A percentile compares a stretch with the other conserved stretches of the same genome.
phyloP scores from a whole-genome alignment of 352 stramenopile species.

The Phytophthora multivora region DNA sequence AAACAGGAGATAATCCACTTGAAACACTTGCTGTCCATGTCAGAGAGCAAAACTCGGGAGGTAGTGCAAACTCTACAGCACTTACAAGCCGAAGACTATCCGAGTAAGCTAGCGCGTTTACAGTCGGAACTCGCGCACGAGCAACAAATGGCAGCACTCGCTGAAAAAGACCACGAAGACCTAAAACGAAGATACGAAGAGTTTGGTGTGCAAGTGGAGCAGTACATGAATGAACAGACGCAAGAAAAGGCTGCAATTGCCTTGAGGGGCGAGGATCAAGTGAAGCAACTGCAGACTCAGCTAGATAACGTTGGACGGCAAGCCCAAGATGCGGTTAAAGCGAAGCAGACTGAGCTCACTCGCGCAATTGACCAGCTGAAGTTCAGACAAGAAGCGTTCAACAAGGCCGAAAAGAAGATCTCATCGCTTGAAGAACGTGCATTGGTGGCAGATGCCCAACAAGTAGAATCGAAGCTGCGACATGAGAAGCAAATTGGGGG shows the following conservation, averaged over 20 bases:
- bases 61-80: constrained; percentile 46
- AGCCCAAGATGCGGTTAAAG: constrained; percentile 47
- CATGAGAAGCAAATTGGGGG: constrained; percentile 40
- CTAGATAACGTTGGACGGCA: constrained; percentile 42
- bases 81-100: constrained; percentile 53
- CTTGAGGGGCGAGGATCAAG: constrained; percentile 37
- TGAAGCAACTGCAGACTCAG: constrained; percentile 42
- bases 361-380: constrained; percentile 59
- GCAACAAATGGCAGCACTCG: constrained; percentile 30
- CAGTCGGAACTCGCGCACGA: constrained; percentile 54
- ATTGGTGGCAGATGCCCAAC: constrained; percentile 29
- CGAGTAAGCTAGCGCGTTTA: constrained; percentile 50
- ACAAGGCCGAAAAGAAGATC: constrained; percentile 59
- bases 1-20: constrained; percentile 62
- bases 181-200: constrained; percentile 73
- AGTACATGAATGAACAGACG: constrained; percentile 76
- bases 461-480: constrained; percentile 51
- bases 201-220: constrained; percentile 73
- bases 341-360: constrained; percentile 60
- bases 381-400: constrained; percentile 57
- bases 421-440: constrained; percentile 44
- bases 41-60: constrained; percentile 51
- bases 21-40: constrained; percentile 54
- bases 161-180: constrained; percentile 61
- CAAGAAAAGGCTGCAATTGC: constrained; percentile 48